Conservation (phyloP, 2,329 filamentous ascomycete genomes). For the Purpureocillium takamizusanense region DNA sequence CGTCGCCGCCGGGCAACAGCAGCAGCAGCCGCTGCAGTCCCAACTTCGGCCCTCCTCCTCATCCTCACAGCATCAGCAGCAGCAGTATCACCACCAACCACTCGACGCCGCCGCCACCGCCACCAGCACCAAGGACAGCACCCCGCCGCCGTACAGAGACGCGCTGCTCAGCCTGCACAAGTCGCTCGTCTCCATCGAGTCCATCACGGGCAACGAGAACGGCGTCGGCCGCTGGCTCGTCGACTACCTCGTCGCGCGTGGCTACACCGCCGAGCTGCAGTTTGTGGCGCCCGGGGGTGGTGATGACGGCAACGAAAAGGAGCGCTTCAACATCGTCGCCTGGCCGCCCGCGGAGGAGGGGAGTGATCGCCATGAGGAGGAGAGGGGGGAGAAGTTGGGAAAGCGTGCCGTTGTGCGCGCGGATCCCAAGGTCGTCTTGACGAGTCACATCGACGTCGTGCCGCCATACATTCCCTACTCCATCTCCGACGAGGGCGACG, state of each 20-base stretch:
- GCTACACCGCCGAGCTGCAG: constrained; percentile 36
- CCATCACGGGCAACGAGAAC: constrained; percentile 60
- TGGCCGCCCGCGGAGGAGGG: constrained; percentile 29
- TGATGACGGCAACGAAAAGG: no score
- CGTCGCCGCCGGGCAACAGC: no score
- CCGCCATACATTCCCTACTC: constrained; percentile 65
- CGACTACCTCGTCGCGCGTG: constrained; percentile 47
- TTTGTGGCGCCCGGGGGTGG: constrained; percentile 23
- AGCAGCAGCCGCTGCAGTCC: no score
- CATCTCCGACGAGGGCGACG: constrained; percentile 33
- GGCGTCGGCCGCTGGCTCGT: constrained; percentile 60
- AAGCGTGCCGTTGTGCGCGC: constrained; percentile 26
- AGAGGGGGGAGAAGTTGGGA: no score
- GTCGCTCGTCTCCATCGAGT: constrained; percentile 64
- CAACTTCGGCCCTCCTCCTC: no score
- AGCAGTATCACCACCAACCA: no score
- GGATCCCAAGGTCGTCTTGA: constrained; percentile 54
- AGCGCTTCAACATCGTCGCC: constrained; percentile 66
- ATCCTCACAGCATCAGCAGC: no score
- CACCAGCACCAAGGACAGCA: constrained; percentile 1
- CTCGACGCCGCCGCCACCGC: no score
- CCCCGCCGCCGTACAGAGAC: constrained; percentile 28
- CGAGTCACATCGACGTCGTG: constrained; percentile 75
- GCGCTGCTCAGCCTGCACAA: constrained; percentile 64
- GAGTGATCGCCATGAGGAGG: constrained; percentile 2